These are phyloP conservation scores for Tricholoma saponaceum DNA, from an alignment of 768 basidiomycete genomes.

Conservation along the genomic window DNA sequence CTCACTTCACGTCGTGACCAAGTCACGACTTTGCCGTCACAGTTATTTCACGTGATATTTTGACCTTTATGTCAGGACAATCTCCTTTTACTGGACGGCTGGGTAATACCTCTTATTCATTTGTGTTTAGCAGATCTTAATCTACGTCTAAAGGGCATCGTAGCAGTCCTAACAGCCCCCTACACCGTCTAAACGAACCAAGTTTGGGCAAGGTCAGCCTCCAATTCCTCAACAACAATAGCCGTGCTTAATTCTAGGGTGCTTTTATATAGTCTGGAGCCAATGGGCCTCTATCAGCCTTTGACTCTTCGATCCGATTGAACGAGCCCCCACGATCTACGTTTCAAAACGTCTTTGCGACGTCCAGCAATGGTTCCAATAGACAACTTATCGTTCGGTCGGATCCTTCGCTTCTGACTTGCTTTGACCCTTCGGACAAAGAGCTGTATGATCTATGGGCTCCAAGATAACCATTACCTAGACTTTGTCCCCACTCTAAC, in stretches of 20 bases:
- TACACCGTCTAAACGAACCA: not conserved
- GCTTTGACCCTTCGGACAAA: conserved; percentile 72
- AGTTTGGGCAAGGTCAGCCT: not conserved
- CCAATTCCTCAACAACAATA: not conserved
- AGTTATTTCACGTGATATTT: not conserved
- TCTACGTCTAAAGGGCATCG: not conserved
- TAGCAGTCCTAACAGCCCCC: too few species aligned
- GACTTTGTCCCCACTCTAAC: too few species aligned
- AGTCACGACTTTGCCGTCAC: conserved; percentile 28
- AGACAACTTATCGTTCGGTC: conserved; percentile 49
- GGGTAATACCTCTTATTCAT: too few species aligned
- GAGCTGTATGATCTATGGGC: conserved; percentile 80
- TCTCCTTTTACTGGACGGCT: too few species aligned
- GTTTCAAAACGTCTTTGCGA: conserved; percentile 26
- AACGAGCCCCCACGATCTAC: conserved; percentile 26
- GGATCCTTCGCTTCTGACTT: conserved; percentile 65
- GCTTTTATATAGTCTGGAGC: conserved; percentile 12
- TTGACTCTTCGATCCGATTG: conserved; percentile 13
- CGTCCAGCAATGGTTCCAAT: conserved; percentile 19
- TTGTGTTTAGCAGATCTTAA: not conserved
- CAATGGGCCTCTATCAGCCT: conserved; percentile 29
- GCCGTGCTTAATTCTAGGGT: not conserved
- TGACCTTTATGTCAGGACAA: too few species aligned
- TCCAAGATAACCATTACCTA: conserved; percentile 33
- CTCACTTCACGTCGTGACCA: conserved; percentile 34